A percentile compares a stretch with the other conserved stretches of the same genome.
Conservation (phyloP, 139 green algal species). For the Desmodesmus armatus region DNA sequence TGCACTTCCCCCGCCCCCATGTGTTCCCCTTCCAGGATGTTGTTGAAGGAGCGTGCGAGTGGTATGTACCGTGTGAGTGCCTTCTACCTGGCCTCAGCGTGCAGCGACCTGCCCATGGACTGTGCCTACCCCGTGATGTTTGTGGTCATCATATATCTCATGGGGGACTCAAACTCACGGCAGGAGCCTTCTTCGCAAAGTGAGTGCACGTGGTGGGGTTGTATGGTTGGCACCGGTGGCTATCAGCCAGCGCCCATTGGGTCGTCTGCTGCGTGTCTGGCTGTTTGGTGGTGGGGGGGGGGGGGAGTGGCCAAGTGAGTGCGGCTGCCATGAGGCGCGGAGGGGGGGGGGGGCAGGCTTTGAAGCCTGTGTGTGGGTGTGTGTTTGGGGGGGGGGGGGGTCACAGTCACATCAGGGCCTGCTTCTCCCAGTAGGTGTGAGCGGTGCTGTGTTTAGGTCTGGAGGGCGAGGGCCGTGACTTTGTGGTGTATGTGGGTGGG, state of each 20-base stretch:
- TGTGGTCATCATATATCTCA: constrained; percentile 75
- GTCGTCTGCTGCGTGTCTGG: background rate
- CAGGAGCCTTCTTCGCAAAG: constrained; percentile 60
- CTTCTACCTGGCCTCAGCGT: constrained; percentile 84
- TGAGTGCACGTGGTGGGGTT: background rate
- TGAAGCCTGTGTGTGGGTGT: background rate
- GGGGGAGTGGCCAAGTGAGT: too few species aligned
- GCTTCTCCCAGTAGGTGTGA: too few species aligned
- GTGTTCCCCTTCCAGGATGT: too few species aligned
- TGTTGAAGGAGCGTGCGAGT: constrained; percentile 71
- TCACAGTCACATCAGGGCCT: too few species aligned
- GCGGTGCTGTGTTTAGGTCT: too few species aligned
- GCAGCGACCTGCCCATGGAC: constrained; percentile 84
- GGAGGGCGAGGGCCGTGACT: too few species aligned
- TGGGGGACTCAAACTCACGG: constrained; percentile 58
- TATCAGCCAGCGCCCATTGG: background rate
- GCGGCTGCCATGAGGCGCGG: background rate
- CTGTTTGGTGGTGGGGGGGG: too few species aligned
- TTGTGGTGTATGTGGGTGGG: too few species aligned
- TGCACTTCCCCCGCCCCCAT: too few species aligned
- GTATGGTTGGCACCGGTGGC: background rate
- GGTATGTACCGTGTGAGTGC: constrained; percentile 89
- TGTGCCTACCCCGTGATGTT: constrained; percentile 70
- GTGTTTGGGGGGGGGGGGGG: too few species aligned
- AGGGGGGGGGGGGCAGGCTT: background rate